Evolutionary conservation across 805 yeast species (phyloP), one percentile per base, ranked within the genome.

Genomic region (Nakazawaea ernobii): DNA sequence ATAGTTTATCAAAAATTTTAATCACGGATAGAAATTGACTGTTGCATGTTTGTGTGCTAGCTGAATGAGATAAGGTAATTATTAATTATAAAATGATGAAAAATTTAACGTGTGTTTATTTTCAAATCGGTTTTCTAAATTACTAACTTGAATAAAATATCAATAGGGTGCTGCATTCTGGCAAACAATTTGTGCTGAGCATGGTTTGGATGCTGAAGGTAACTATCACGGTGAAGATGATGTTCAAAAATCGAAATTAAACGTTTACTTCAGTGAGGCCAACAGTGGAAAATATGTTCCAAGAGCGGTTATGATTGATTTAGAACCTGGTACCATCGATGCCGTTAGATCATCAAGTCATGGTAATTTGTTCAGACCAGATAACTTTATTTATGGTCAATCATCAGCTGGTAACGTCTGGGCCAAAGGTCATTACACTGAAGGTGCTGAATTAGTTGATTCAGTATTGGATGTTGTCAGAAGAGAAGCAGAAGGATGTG

Each of bases 391-490:
- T 53, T 86, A 80, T 61, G 96, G 96, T 42, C 95, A 88, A 67
- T 80, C 91, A 28, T 86, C 95, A 27, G 97, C 97, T 1, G 97
- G 96, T 59, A 90, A 90, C 62, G 95, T 87, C 59, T 90, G 97
- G 97, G 97, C 97, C 48, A 90, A 89, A 67, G 97, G 97, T 62
- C 94, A 86, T 70, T 90, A 90, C 74, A 90, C 97, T 35, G 97
- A 90, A 68, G 97, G 97, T 59, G 96, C 97, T 4, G 97, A 90
- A 73, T 75, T 90, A 55, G 91, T 87, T 38, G 96, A 90, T 61
- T 79, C 89, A 24, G 96, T 90, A 17, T 69, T 90, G 75, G 97
- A 90, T 56, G 89, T 86, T 32, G 80, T 90, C 41, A 82, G 97
- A 71, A 84, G 96, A 67, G 97, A 90, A 69, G 96, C 95, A 32